Conservation (phyloP, 306 rosid species). For the Medicago arabica region DNA sequence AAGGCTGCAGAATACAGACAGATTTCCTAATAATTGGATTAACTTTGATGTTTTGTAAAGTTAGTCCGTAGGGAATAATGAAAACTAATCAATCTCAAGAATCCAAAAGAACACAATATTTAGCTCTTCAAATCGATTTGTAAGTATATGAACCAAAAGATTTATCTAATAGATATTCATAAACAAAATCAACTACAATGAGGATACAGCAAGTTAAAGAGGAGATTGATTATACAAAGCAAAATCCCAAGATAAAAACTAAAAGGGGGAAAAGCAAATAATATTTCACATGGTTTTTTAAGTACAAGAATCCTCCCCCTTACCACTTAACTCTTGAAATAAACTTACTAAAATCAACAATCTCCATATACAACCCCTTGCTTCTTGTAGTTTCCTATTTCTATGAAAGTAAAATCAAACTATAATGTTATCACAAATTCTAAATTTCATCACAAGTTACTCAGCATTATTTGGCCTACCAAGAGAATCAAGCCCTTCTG, state of each 20-base stretch:
- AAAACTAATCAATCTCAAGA: slow-evolving; percentile 23
- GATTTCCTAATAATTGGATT: too few species aligned
- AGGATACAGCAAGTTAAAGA: slow-evolving; percentile 47
- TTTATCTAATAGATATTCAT: slow-evolving; percentile 28
- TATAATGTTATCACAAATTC: slow-evolving; percentile 34
- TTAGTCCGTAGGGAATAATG: not conserved
- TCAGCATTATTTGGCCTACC: slow-evolving; percentile 56
- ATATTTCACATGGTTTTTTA: slow-evolving; percentile 47
- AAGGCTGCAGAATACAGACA: too few species aligned
- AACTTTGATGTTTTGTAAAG: not conserved
- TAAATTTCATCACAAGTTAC: slow-evolving; percentile 35
- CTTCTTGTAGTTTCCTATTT: slow-evolving; percentile 36
- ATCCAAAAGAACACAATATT: slow-evolving; percentile 5
- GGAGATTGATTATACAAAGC: slow-evolving; percentile 57
- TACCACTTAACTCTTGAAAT: slow-evolving; percentile 40
- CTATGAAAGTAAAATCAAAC: slow-evolving; percentile 35
- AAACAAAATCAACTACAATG: slow-evolving; percentile 52
- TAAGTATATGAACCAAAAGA: slow-evolving; percentile 35
- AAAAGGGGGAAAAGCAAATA: slow-evolving; percentile 28
- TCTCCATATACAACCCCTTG: slow-evolving; percentile 13
- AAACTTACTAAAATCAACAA: slow-evolving; percentile 31
- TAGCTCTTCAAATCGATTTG: slow-evolving; percentile 34
- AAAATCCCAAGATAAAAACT: slow-evolving; percentile 39
- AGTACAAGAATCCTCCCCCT: slow-evolving; percentile 51
- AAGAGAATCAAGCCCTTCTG: slow-evolving; percentile 73